phyloP scores from a whole-genome alignment of 1,284 basidiomycete species.

The Ustilago cynodontis region DNA sequence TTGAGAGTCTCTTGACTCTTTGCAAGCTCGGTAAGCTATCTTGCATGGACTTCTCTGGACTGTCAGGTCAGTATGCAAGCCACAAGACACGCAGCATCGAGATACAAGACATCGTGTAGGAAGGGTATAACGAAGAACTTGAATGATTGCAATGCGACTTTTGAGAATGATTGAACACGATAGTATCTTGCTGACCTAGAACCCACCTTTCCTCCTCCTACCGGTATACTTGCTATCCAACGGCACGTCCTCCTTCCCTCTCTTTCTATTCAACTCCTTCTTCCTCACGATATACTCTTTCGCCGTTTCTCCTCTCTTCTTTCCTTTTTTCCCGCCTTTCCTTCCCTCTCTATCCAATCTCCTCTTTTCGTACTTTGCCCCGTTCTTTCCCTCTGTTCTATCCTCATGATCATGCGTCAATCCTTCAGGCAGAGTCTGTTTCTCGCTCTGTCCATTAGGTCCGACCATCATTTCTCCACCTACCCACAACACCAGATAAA shows the following conservation, averaged over 20 bases:
- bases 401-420: conserved; percentile 56
- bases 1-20: too few species aligned
- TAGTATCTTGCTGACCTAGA: conserved; percentile 7
- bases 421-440: conserved; percentile 59
- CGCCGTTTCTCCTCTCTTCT: conserved; percentile 72
- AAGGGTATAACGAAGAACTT: conserved; percentile 1
- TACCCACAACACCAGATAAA: conserved; percentile 70
- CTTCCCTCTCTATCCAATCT: conserved; percentile 33
- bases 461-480: conserved; percentile 71
- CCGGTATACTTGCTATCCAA: conserved; percentile 66
- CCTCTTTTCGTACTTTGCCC: conserved; percentile 53
- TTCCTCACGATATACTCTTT: conserved; percentile 75
- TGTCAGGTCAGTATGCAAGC: too few species aligned
- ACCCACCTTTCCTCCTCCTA: conserved; percentile 40
- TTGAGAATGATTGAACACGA: not conserved
- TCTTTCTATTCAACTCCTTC: conserved; percentile 74
- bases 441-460: conserved; percentile 49
- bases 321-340: conserved; percentile 72
- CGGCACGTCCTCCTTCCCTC: conserved; percentile 73
- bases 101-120: too few species aligned
- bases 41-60: too few species aligned
- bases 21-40: too few species aligned
- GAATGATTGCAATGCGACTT: conserved; percentile 4
- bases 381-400: conserved; percentile 21
- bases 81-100: too few species aligned